Base-by-base conservation (phyloP, 495 filamentous ascomycete species). In the Aspergillus funiculosus region DNA sequence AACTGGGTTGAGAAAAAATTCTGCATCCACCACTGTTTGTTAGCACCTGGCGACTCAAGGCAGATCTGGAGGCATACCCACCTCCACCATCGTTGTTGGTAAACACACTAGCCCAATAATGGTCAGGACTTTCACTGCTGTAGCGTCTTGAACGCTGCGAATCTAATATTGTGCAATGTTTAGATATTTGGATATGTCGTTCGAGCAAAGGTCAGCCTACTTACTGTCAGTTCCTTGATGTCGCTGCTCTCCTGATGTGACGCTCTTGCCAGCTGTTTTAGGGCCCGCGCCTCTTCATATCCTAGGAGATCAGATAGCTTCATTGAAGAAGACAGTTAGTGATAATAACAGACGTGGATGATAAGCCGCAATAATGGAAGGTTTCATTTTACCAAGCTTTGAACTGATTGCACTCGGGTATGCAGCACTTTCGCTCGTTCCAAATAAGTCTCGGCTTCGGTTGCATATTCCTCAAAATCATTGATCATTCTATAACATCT, bases 1-100 rank as follows among this genome's bases (percentile, higher is more conserved):
- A 67, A 63, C 37, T 63, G 46, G 1, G 52, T 69, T 2, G 66
- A 69, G 27, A 69, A 69, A 27, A 69, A 66, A 18, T 56, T 62
- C 66, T 69, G 27, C 9, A n/a, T n/a, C 8, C 13, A 26, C 13
- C 14, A 0, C 19, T 11, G 25, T 42, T 15, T 39, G 43, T 35
- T 13, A n/a, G 4, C 29, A 7, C 20, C 31, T 19, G 14, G 10
- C 28, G 13, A 6, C 17, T 11, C 3, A 10, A 2, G 11, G 1
- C 9, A 24, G 18, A 36, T 20, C 5, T 24, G 18, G 11, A 20
- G 10, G 17, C 10, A 19, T 20, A 38, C 63, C 26, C 40, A 67
- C 66, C 4, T 62, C 57, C 18, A 69, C 62, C 14, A 66, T 53
- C 0, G 64, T 64, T 4, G 55, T 44, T 0, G 66, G 66, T 7